These are phyloP conservation scores for Podila minutissima DNA, from an alignment of 192 early-diverging fungal species.

Conservation along the genomic window DNA sequence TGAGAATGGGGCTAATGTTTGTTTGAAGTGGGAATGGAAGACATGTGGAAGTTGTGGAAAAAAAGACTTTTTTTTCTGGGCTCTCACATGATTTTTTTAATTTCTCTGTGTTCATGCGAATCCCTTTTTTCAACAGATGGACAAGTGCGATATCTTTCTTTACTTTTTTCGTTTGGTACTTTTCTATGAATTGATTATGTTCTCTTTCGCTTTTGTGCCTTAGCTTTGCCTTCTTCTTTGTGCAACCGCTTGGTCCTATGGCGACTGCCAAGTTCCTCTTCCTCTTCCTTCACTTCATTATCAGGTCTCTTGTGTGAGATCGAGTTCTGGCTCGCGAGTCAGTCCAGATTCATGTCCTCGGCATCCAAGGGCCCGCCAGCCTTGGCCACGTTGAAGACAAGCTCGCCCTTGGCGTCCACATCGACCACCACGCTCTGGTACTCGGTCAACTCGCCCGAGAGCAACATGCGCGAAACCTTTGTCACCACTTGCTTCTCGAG, in stretches of 20 bases:
- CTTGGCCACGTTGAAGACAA: slow-evolving; percentile 40
- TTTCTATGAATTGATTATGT: not conserved
- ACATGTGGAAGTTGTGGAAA: too few species aligned
- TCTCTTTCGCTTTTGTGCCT: not conserved
- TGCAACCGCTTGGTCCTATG: not conserved
- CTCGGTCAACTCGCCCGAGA: slow-evolving; percentile 71
- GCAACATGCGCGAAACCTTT: slow-evolving; percentile 75
- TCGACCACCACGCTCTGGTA: slow-evolving; percentile 61
- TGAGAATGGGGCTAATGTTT: too few species aligned
- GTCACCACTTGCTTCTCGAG: slow-evolving; percentile 89
- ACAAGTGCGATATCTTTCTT: not conserved
- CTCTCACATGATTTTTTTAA: too few species aligned
- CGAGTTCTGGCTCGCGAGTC: slow-evolving; percentile 7
- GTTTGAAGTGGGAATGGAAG: too few species aligned
- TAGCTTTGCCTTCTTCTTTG: not conserved
- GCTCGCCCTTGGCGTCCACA: slow-evolving; percentile 25
- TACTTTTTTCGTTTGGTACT: not conserved
- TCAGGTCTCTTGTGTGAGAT: not conserved
- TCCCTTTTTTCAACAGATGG: not conserved
- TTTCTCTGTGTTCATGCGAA: not conserved
- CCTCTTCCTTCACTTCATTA: not conserved
- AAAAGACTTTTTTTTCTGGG: too few species aligned
- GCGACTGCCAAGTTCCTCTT: not conserved
- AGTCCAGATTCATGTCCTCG: slow-evolving; percentile 38
- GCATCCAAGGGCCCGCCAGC: not conserved